Evolutionary conservation across 371 early-diverging fungal genomes (phyloP), one percentile per base, ranked within the genome.

Genomic region (Actinomortierella ambigua): DNA sequence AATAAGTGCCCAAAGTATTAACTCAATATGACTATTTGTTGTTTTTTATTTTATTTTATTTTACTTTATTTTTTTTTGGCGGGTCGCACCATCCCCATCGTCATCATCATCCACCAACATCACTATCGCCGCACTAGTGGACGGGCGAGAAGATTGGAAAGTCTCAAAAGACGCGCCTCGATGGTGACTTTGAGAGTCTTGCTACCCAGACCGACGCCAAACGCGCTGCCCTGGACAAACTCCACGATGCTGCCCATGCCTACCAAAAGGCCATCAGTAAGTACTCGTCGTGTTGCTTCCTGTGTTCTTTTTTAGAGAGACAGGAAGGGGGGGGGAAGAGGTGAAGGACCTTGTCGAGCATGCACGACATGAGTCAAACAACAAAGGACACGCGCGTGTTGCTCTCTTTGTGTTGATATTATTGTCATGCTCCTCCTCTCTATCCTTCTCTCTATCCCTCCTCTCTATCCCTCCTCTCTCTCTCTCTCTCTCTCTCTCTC

Each of bases 141-240:
- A 71, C 73, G n/a, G 73, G 70, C 28, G 69, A 62, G 22, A 68
- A 68, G 69, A 68, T 70, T 60, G 67, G 67, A 53, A 73, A 73
- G 51, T 53, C 57, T 27, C 56, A 61, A 18, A 66, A 66, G 63
- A 22, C 63, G 13, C 66, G 73, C 46, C 66, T 73, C 67, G 73
- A 73, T 34, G 73, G 66, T 27, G 73, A 73, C 61, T 73, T 62
- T 46, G 51, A 73, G 40, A 73, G 26, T 48, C 41, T 73, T 26
- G 63, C 66, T 13, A 56, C 34, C 52, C 67, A 73, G 55, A 73
- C 73, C 11, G 73, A 73, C 8, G 67, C 73, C 46, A 66, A 63
- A 22, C 63, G 67, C 23, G 51, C 66, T 6, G 73, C 73, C 9
- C 63, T 73, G 50, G 73, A 73, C 1, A 66, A 66, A 41, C 23